phyloP scores from a whole-genome alignment of 257 asterid genomes.

The Buddleja alternifolia region DNA sequence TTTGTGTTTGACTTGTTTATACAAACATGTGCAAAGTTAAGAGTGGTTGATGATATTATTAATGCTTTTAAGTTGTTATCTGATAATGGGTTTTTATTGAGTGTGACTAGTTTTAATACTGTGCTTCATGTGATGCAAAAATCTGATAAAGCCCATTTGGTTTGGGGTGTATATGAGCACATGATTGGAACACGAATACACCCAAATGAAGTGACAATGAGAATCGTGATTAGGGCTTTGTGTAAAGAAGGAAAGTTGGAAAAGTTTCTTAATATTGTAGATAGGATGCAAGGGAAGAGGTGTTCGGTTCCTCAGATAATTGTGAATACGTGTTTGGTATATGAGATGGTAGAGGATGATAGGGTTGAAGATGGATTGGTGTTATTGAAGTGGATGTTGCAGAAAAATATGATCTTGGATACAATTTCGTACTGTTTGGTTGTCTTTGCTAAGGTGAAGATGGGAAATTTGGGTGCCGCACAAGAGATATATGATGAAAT shows the following conservation, averaged over 20 bases:
- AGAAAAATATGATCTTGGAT: slow-evolving; percentile 65
- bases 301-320: slow-evolving; percentile 52
- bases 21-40: slow-evolving; percentile 75
- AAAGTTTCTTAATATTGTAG: slow-evolving; percentile 55
- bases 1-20: slow-evolving; percentile 73
- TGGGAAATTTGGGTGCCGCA: slow-evolving; percentile 64
- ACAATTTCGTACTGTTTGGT: slow-evolving; percentile 61
- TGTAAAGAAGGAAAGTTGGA: slow-evolving; percentile 74
- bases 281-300: slow-evolving; percentile 70
- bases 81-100: slow-evolving; percentile 57
- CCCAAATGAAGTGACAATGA: slow-evolving; percentile 62
- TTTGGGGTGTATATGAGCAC: slow-evolving; percentile 73
- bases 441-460: slow-evolving; percentile 68
- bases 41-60: slow-evolving; percentile 53
- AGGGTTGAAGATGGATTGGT: slow-evolving; percentile 60
- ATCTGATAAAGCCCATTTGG: slow-evolving; percentile 44
- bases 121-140: slow-evolving; percentile 68
- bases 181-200: slow-evolving; percentile 54
- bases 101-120: slow-evolving; percentile 65
- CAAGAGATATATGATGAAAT: slow-evolving; percentile 57
- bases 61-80: slow-evolving; percentile 57
- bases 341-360: slow-evolving; percentile 58
- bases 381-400: slow-evolving; percentile 64
- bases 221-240: slow-evolving; percentile 65
- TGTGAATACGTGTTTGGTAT: slow-evolving; percentile 71